Percentiles rank a stretch among this genome's conserved stretches.
Conservation (phyloP, 768 basidiomycete genomes). For the Boletus insuetus region DNA sequence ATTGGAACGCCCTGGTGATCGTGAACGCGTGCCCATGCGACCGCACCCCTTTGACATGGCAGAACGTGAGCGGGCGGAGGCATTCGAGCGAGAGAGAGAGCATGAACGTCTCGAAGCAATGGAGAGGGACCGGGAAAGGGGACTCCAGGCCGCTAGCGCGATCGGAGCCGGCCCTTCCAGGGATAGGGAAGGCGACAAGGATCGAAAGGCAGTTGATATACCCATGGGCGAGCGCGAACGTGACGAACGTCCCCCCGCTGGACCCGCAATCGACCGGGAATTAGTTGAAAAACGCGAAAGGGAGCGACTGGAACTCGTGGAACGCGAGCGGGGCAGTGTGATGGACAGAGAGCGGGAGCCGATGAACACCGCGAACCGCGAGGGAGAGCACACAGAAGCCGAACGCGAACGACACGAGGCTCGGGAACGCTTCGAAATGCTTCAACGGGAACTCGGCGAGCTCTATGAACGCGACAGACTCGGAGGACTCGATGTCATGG, state of each 20-base stretch:
- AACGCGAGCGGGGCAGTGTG: constrained; percentile 17
- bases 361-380: constrained; percentile 12
- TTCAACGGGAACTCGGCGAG: constrained; percentile 34
- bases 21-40: constrained; percentile 24
- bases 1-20: constrained; percentile 24
- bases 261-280: constrained; percentile 22
- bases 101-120: constrained; percentile 28
- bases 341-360: constrained; percentile 20
- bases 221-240: constrained; percentile 18
- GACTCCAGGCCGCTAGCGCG: constrained; percentile 15
- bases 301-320: constrained; percentile 25
- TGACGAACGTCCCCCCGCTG: constrained; percentile 19
- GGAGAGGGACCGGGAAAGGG: constrained; percentile 31
- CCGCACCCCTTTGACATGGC: constrained; percentile 16
- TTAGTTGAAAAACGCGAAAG: constrained; percentile 25
- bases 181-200: constrained; percentile 26
- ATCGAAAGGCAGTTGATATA: constrained; percentile 16
- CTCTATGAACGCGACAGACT: constrained; percentile 31
- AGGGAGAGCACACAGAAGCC: constrained; percentile 21
- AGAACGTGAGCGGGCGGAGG: constrained; percentile 29
- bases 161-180: constrained; percentile 10
- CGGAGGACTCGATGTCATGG: constrained; percentile 25
- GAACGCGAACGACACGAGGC: constrained; percentile 27
- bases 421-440: constrained; percentile 28
- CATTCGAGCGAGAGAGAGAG: constrained; percentile 35